Conservation (phyloP, 1,139 yeast genomes). For the Pichia sp. region DNA sequence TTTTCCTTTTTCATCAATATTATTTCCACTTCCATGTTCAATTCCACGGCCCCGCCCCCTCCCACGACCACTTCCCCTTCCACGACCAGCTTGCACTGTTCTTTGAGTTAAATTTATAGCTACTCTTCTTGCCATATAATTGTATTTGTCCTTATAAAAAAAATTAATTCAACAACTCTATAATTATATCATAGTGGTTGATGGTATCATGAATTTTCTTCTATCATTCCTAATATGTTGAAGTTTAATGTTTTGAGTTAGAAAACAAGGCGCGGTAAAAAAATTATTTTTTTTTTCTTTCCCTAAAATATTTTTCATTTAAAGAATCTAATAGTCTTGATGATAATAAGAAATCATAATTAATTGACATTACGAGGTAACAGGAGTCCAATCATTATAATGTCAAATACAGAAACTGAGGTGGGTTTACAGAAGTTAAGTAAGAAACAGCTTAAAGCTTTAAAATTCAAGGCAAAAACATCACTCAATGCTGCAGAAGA, state of each 20-base stretch:
- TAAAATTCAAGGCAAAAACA: conserved; percentile 55
- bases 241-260: too few relatives aligned
- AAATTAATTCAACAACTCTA: too few relatives aligned
- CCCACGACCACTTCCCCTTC: neutral
- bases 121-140: conserved; percentile 15
- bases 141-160: neutral
- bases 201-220: too few relatives aligned
- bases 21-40: neutral
- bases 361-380: too few relatives aligned
- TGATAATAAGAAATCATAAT: too few relatives aligned
- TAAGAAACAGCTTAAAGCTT: conserved; percentile 75
- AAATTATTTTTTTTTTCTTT: neutral
- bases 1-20: neutral
- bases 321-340: too few relatives aligned
- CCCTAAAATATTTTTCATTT: too few relatives aligned
- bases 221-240: too few relatives aligned
- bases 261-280: conserved; percentile 4
- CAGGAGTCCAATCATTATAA: neutral
- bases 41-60: neutral
- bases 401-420: conserved; percentile 6
- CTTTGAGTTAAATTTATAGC: conserved; percentile 14
- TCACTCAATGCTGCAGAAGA: conserved; percentile 35
- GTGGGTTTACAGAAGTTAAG: conserved; percentile 43
- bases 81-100: neutral
- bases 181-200: too few relatives aligned